Evolutionary conservation across 208 protist species (phyloP).

Genomic region (Wallacemonas collosoma): DNA sequence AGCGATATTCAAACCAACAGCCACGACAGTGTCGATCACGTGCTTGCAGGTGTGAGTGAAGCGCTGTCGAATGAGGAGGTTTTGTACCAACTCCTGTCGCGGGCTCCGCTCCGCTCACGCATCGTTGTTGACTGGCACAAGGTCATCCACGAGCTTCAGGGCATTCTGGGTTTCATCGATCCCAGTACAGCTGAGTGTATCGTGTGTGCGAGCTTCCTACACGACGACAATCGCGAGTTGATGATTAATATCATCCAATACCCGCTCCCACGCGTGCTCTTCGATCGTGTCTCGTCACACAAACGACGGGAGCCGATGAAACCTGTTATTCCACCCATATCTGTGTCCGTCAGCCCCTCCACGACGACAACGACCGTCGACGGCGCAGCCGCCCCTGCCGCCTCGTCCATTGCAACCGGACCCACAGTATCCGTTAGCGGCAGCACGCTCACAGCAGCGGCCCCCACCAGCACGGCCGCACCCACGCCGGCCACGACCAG

Average conservation of each 20-base stretch:
- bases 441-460: neutral
- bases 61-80: neutral
- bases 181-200: constrained; percentile 45
- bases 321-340: neutral
- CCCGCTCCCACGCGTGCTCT: constrained; percentile 33
- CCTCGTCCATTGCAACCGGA: neutral
- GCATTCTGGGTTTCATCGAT: constrained; percentile 37
- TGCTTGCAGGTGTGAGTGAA: no score
- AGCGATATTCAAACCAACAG: no score
- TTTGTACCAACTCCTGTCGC: neutral
- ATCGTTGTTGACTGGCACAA: constrained; percentile 59
- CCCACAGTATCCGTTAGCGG: no score
- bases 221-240: constrained; percentile 77
- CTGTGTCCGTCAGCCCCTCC: no score
- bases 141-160: constrained; percentile 62
- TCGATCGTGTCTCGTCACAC: constrained; percentile 30
- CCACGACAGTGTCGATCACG: no score
- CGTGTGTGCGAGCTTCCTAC: constrained; percentile 72
- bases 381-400: neutral
- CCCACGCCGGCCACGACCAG: neutral
- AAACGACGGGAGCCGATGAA: constrained; percentile 18
- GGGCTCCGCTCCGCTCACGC: neutral
- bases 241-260: constrained; percentile 79
- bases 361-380: constrained; percentile 1
- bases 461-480: neutral